Conservation (phyloP, 1,284 basidiomycete genomes). For the Ustanciosporium gigantosporum region DNA sequence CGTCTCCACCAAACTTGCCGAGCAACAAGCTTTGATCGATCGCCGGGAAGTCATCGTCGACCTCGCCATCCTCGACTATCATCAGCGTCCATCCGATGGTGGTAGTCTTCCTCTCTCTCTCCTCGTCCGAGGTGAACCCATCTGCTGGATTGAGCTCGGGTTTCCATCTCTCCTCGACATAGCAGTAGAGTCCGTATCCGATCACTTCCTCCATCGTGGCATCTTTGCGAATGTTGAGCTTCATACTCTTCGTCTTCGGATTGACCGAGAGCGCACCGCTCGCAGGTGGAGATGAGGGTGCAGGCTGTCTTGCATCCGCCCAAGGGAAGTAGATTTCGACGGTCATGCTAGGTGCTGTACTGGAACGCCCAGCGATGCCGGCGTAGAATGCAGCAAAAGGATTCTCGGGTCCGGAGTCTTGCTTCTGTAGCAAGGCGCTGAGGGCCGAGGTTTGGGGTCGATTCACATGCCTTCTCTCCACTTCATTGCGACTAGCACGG, state of each 20-base stretch:
- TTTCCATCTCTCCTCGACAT: constrained; percentile 82
- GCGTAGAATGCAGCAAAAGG: constrained; percentile 63
- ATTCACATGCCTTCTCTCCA: constrained; percentile 33
- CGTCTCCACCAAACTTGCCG: constrained; percentile 84
- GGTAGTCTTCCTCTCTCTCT: constrained; percentile 68
- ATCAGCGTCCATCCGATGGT: constrained; percentile 91
- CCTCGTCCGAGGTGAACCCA: constrained; percentile 63
- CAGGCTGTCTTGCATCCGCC: constrained; percentile 63
- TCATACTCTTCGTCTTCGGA: constrained; percentile 60
- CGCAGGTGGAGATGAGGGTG: constrained; percentile 16
- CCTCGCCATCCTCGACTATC: constrained; percentile 95
- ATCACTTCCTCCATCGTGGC: constrained; percentile 93
- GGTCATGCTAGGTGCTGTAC: constrained; percentile 63
- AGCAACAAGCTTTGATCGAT: constrained; percentile 84
- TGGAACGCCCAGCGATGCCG: constrained; percentile 61
- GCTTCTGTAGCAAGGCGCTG: constrained; percentile 36
- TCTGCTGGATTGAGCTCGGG: constrained; percentile 69
- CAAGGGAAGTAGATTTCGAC: constrained; percentile 88
- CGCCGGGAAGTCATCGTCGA: constrained; percentile 97
- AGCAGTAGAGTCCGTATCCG: constrained; percentile 86
- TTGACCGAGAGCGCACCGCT: constrained; percentile 41
- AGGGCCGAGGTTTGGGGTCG: constrained; percentile 37
- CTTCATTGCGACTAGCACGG: constrained; percentile 15
- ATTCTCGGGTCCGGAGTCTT: constrained; percentile 50
- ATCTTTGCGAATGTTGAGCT: constrained; percentile 76